Conservation (phyloP, 164 flowering plant genomes). For the Cinnamomum micranthum region DNA sequence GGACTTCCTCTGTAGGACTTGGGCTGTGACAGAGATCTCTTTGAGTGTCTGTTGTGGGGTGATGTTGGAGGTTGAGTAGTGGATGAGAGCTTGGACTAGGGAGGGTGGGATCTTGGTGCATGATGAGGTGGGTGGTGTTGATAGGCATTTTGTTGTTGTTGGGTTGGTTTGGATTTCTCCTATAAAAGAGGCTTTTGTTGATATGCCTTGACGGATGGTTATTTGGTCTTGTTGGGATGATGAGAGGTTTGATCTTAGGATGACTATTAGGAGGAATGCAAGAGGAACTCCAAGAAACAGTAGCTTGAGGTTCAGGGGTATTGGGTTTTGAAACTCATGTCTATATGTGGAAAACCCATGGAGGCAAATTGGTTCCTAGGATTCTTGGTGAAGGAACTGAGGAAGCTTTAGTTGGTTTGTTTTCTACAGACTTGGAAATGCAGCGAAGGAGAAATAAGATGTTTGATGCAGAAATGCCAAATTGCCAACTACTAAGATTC, state of each 20-base stretch:
- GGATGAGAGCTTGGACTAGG: constrained; percentile 43
- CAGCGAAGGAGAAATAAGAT: constrained; percentile 26
- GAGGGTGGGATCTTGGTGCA: constrained; percentile 58
- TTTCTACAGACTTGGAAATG: constrained; percentile 27
- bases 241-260: constrained; percentile 39
- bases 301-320: constrained; percentile 31
- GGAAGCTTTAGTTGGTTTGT: background rate
- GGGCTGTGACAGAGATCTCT: constrained; percentile 55
- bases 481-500: constrained; percentile 27
- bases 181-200: constrained; percentile 6
- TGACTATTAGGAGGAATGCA: constrained; percentile 40
- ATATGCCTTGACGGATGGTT: constrained; percentile 7
- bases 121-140: background rate
- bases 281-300: constrained; percentile 35
- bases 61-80: constrained; percentile 59
- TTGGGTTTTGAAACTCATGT: constrained; percentile 46
- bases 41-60: constrained; percentile 68
- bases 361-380: background rate
- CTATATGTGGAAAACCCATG: constrained; percentile 4
- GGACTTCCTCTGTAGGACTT: constrained; percentile 46
- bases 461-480: constrained; percentile 37
- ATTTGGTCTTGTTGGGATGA: constrained; percentile 24
- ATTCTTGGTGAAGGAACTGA: background rate
- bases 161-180: constrained; percentile 1
- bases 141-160: constrained; percentile 30